These are phyloP conservation scores for Isatis lusitanica DNA, from an alignment of 441 rosid genomes.

Conservation along the genomic window DNA sequence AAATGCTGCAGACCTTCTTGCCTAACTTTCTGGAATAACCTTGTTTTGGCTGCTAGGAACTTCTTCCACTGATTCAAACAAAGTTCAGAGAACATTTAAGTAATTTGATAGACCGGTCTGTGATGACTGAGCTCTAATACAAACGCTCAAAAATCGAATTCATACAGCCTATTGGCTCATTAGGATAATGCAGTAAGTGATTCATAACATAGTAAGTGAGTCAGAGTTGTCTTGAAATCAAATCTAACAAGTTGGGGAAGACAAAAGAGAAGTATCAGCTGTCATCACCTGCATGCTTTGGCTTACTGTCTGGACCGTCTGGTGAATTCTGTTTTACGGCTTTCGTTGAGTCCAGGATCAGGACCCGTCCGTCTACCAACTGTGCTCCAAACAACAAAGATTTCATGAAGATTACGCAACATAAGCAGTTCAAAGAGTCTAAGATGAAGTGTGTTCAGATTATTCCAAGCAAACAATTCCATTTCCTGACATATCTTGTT, in stretches of 20 bases:
- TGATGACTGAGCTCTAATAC: not conserved
- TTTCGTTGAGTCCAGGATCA: slow-evolving; percentile 26
- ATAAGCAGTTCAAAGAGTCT: not conserved
- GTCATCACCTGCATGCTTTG: not conserved
- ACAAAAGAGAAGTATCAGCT: slow-evolving; percentile 15
- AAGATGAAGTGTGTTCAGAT: not conserved
- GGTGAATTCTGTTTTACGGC: not conserved
- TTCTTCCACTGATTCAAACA: slow-evolving; percentile 13
- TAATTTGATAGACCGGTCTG: not conserved
- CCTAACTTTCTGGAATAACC: not conserved
- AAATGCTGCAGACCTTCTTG: not conserved
- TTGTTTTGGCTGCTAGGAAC: not conserved
- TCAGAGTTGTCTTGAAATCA: not conserved
- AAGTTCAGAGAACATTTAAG: not conserved
- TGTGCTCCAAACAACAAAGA: slow-evolving; percentile 23
- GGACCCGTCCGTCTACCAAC: slow-evolving; percentile 37
- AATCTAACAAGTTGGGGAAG: not conserved
- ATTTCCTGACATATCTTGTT: not conserved
- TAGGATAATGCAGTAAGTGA: not conserved
- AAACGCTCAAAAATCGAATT: not conserved
- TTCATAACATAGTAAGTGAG: too few relatives aligned
- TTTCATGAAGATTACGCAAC: not conserved
- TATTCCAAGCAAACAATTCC: not conserved
- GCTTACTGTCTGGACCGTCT: slow-evolving; percentile 20
- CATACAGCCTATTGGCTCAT: not conserved